These are phyloP conservation scores for Barnettozyma sucrosica DNA, from an alignment of 805 yeast species.

Conservation along the genomic window DNA sequence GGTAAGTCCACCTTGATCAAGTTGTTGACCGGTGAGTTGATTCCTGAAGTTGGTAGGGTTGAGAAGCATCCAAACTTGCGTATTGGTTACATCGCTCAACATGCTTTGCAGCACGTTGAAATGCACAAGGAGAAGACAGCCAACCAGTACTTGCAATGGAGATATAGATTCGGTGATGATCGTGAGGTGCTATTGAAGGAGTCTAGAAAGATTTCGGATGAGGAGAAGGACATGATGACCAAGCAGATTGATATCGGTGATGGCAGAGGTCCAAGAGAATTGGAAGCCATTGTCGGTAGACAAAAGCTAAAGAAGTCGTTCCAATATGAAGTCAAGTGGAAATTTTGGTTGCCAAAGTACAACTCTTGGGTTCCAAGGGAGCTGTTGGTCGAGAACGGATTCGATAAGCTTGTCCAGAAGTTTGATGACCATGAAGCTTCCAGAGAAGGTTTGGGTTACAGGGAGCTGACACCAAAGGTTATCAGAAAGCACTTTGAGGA, in stretches of 20 bases:
- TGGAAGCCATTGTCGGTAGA: constrained; percentile 96
- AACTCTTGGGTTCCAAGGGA: constrained; percentile 93
- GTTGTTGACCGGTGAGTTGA: constrained; percentile 84
- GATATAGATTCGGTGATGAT: constrained; percentile 96
- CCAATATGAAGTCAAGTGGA: constrained; percentile 97
- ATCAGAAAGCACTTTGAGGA: constrained; percentile 96
- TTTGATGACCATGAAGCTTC: constrained; percentile 99
- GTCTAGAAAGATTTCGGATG: constrained; percentile 78
- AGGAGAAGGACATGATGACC: constrained; percentile 70
- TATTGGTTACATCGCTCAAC: constrained; percentile 98
- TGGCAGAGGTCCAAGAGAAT: constrained; percentile 80
- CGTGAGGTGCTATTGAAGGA: constrained; percentile 94
- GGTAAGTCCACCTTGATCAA: constrained; percentile 96
- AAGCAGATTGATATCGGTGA: constrained; percentile 77
- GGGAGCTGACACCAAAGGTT: constrained; percentile 87
- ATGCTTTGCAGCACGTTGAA: constrained; percentile 95
- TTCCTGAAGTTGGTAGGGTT: constrained; percentile 82
- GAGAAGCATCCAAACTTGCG: constrained; percentile 98
- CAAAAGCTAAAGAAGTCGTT: constrained; percentile 92
- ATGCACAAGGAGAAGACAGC: constrained; percentile 97
- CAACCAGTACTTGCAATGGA: constrained; percentile 96
- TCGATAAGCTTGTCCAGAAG: constrained; percentile 85
- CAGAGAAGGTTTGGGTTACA: constrained; percentile 97
- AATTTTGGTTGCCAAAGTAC: constrained; percentile 82
- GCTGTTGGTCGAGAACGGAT: constrained; percentile 72